phyloP scores from a whole-genome alignment of 2,329 filamentous ascomycete genomes.

The Triangularia verruculosa region DNA sequence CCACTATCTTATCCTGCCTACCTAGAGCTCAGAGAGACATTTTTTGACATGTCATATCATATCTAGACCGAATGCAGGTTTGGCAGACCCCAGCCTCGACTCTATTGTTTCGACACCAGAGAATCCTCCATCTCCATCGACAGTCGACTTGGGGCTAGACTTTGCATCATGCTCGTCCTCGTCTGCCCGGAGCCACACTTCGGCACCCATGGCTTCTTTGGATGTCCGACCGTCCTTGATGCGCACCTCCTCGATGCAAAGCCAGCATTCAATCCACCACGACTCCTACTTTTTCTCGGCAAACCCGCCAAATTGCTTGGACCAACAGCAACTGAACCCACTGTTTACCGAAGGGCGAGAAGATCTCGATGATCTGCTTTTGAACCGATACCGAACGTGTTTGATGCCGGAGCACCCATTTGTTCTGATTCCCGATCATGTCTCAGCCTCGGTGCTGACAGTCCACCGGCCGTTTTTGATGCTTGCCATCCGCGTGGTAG shows the following conservation, averaged over 20 bases:
- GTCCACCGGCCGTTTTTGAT: constrained; percentile 47
- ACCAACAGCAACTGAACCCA: background rate
- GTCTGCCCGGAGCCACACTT: constrained; percentile 2
- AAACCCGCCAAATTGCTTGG: background rate
- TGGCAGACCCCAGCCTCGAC: constrained; percentile 3
- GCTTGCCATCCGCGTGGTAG: constrained; percentile 48
- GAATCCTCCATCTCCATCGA: constrained; percentile 10
- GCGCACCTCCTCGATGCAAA: background rate
- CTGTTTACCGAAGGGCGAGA: constrained; percentile 26
- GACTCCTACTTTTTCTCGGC: constrained; percentile 3
- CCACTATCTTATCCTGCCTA: no score
- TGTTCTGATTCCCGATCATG: constrained; percentile 40
- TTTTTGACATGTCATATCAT: background rate
- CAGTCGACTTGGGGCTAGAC: background rate
- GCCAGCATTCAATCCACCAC: background rate
- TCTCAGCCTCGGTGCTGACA: constrained; percentile 38
- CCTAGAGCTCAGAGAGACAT: background rate
- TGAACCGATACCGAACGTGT: constrained; percentile 44
- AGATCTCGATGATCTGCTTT: constrained; percentile 45
- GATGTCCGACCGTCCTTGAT: background rate
- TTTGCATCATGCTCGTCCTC: constrained; percentile 7
- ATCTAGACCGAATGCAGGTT: background rate
- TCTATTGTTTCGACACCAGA: constrained; percentile 17
- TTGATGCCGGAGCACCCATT: constrained; percentile 47
- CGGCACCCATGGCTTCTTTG: background rate